A percentile compares a stretch with the other conserved stretches of the same genome.
phyloP scores from a whole-genome alignment of 306 rosid genomes.

The Alnus rubra region DNA sequence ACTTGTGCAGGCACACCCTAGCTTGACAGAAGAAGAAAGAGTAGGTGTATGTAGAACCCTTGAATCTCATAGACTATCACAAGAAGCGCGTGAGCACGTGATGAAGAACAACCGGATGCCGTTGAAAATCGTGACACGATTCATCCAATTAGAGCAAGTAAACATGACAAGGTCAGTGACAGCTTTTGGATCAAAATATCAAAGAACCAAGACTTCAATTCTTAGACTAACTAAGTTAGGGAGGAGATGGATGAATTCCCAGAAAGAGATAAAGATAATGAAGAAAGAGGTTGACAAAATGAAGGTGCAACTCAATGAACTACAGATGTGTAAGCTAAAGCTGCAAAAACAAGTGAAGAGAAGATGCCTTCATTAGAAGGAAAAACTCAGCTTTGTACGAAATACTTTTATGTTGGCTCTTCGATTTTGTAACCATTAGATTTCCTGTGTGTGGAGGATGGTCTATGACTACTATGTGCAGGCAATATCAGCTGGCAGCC shows the following conservation, averaged over 20 bases:
- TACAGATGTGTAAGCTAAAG: conserved; percentile 57
- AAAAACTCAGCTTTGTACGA: conserved; percentile 11
- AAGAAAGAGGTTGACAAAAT: conserved; percentile 64
- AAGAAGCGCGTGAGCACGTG: conserved; percentile 63
- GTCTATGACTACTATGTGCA: too few species aligned
- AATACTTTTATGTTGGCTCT: not conserved
- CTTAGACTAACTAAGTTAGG: conserved; percentile 39
- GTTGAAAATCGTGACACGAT: conserved; percentile 36
- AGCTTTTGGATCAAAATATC: conserved; percentile 30
- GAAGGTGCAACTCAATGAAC: conserved; percentile 59
- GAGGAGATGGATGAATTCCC: conserved; percentile 33
- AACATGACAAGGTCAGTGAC: conserved; percentile 44
- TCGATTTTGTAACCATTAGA: not conserved
- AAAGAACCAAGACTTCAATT: conserved; percentile 39
- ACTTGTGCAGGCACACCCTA: conserved; percentile 61
- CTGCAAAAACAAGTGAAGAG: conserved; percentile 55
- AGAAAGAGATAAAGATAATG: conserved; percentile 54
- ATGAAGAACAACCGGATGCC: conserved; percentile 70
- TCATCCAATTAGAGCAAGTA: conserved; percentile 63
- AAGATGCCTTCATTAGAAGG: conserved; percentile 38
- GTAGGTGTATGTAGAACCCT: conserved; percentile 44
- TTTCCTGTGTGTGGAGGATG: not conserved
- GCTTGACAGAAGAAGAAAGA: conserved; percentile 62
- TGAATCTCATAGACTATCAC: conserved; percentile 72
- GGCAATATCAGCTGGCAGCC: too few species aligned